Conservation (phyloP, 805 yeast species). For the Candida morakotiae region DNA sequence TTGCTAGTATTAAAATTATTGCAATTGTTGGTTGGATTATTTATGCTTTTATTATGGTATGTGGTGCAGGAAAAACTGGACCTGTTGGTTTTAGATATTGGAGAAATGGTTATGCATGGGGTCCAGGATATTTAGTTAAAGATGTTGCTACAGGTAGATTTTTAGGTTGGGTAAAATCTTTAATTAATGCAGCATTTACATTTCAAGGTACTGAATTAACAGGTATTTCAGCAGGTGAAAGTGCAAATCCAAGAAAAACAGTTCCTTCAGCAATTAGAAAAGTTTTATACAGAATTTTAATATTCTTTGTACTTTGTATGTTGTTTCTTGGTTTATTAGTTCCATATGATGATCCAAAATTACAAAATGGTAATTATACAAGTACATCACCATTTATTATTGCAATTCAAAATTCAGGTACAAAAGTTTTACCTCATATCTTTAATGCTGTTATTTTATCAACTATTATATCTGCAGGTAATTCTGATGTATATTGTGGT, state of each 20-base stretch:
- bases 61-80: conserved; percentile 68
- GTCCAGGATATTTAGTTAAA: conserved; percentile 53
- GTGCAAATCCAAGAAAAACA: conserved; percentile 62
- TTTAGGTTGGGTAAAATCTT: conserved; percentile 56
- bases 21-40: conserved; percentile 70
- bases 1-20: conserved; percentile 60
- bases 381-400: conserved; percentile 68
- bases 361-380: conserved; percentile 35
- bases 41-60: conserved; percentile 65
- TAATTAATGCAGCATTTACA: conserved; percentile 74
- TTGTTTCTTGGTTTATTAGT: conserved; percentile 69
- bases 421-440: conserved; percentile 60
- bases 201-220: conserved; percentile 77
- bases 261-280: conserved; percentile 71
- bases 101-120: conserved; percentile 78
- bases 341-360: conserved; percentile 61
- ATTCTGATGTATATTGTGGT: conserved; percentile 69
- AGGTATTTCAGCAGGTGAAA: conserved; percentile 74
- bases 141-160: conserved; percentile 3
- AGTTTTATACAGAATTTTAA: conserved; percentile 59
- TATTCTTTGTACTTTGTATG: conserved; percentile 62
- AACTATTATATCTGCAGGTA: conserved; percentile 75
- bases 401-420: conserved; percentile 67
- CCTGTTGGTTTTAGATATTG: conserved; percentile 78
- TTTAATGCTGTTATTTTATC: conserved; percentile 67